Evolutionary conservation across 2,329 filamentous ascomycete genomes (phyloP).

Genomic region (Fusarium sarcochroum): DNA sequence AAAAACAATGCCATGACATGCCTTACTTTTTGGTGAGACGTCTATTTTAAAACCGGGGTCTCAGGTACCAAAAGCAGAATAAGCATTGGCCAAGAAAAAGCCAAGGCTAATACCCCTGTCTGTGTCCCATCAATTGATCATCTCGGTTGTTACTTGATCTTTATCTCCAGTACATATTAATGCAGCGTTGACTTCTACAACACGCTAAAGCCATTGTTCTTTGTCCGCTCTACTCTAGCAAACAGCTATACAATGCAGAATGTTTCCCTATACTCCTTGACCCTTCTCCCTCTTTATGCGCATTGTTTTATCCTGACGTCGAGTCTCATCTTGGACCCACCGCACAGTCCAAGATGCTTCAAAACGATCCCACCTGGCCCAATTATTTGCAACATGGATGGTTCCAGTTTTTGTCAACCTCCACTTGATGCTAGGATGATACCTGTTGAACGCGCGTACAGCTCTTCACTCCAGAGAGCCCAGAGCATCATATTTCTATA

Average conservation of each 20-base stretch:
- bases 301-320: conserved; percentile 13
- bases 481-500: background rate
- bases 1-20: background rate
- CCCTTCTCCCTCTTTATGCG: background rate
- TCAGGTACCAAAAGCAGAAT: conserved; percentile 17
- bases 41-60: conserved; percentile 25
- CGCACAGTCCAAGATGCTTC: conserved; percentile 1
- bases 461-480: background rate
- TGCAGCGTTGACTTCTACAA: background rate
- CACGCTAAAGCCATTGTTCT: background rate
- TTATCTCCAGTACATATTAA: conserved; percentile 1
- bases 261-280: no score
- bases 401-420: conserved; percentile 16
- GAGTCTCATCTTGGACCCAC: conserved; percentile 17
- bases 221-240: no score
- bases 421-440: conserved; percentile 12
- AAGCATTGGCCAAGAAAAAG: conserved; percentile 35
- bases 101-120: conserved; percentile 18
- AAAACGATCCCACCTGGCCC: conserved; percentile 21
- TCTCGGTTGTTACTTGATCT: background rate
- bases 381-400: conserved; percentile 36
- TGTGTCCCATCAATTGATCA: background rate
- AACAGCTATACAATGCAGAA: no score
- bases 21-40: conserved; percentile 12
- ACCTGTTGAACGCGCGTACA: conserved; percentile 36